Evolutionary conservation across 106 monocot species (phyloP).

Genomic region (Acanthochlamys bracteata): DNA sequence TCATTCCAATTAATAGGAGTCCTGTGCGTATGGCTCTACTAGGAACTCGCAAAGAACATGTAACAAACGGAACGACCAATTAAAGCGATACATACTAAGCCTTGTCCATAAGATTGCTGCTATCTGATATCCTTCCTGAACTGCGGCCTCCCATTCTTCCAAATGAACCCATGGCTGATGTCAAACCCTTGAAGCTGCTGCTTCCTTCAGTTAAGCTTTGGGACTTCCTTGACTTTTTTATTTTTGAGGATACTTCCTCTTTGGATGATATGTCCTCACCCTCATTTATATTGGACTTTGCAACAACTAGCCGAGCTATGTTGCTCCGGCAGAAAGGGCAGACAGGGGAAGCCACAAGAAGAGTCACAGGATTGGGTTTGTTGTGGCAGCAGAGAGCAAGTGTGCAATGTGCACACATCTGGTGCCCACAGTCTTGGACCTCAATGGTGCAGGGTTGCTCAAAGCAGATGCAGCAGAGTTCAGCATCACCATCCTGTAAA

Average conservation of each 20-base stretch:
- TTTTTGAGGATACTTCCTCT: conserved; percentile 8
- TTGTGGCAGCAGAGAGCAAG: conserved; percentile 19
- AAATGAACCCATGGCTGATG: conserved; percentile 25
- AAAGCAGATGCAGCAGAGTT: conserved; percentile 21
- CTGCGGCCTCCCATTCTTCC: conserved; percentile 13
- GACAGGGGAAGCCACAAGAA: conserved; percentile 4
- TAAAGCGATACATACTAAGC: neutral
- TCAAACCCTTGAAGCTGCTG: conserved; percentile 28
- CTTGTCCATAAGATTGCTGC: conserved; percentile 11
- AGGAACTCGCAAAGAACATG: conserved; percentile 4
- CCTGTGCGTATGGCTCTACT: neutral
- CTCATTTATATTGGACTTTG: neutral
- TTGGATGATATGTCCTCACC: conserved; percentile 5
- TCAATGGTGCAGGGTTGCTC: conserved; percentile 16
- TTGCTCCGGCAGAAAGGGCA: conserved; percentile 24
- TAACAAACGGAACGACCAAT: neutral
- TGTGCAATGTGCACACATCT: conserved; percentile 21
- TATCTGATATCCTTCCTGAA: conserved; percentile 8
- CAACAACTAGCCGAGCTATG: conserved; percentile 12
- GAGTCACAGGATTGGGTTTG: conserved; percentile 11
- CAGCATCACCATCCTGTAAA: conserved; percentile 9
- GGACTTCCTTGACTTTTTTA: conserved; percentile 8
- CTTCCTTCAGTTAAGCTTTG: conserved; percentile 22
- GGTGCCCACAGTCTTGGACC: conserved; percentile 22
- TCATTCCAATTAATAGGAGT: too few relatives aligned